Percentiles rank a stretch among this genome's conserved stretches.
Evolutionary conservation across 1,139 yeast genomes (phyloP).

Genomic region (Magnusiomyces tetraspermus): DNA sequence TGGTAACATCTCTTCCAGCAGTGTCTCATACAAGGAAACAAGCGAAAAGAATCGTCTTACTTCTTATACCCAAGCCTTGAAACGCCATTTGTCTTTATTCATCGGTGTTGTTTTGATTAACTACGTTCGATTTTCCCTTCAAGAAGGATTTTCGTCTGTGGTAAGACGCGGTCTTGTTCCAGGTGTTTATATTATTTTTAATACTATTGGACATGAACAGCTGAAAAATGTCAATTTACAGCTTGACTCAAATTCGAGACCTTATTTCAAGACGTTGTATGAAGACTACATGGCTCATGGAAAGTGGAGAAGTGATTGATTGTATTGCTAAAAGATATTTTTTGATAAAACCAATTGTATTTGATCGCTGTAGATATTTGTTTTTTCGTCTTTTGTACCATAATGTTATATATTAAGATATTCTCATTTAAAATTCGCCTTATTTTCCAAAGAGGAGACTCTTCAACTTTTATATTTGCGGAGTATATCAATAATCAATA

Average conservation of each 20-base stretch:
- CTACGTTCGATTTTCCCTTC: constrained; percentile 42
- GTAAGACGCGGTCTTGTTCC: constrained; percentile 45
- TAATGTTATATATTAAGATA: too few species aligned
- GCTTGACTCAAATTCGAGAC: constrained; percentile 64
- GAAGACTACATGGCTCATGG: constrained; percentile 69
- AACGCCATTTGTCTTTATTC: constrained; percentile 52
- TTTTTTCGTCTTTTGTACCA: too few species aligned
- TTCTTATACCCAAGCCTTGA: constrained; percentile 48
- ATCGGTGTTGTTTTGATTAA: constrained; percentile 53
- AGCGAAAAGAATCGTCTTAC: constrained; percentile 2
- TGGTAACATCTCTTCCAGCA: constrained; percentile 33
- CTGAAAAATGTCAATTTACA: constrained; percentile 54
- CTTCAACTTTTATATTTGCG: too few species aligned
- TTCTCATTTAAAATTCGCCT: too few species aligned
- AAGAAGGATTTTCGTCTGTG: constrained; percentile 39
- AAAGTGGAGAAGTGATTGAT: constrained; percentile 62
- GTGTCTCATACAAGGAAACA: background rate
- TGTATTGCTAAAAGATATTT: background rate
- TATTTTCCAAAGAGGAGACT: too few species aligned
- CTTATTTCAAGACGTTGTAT: constrained; percentile 57
- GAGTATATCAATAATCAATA: too few species aligned
- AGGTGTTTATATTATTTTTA: constrained; percentile 58
- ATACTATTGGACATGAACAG: constrained; percentile 59
- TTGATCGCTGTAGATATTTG: background rate
- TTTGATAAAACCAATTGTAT: too few species aligned